A percentile compares a stretch with the other conserved stretches of the same genome.
phyloP scores from a whole-genome alignment of 2,329 filamentous ascomycete genomes.

The Aspergillus ruber region DNA sequence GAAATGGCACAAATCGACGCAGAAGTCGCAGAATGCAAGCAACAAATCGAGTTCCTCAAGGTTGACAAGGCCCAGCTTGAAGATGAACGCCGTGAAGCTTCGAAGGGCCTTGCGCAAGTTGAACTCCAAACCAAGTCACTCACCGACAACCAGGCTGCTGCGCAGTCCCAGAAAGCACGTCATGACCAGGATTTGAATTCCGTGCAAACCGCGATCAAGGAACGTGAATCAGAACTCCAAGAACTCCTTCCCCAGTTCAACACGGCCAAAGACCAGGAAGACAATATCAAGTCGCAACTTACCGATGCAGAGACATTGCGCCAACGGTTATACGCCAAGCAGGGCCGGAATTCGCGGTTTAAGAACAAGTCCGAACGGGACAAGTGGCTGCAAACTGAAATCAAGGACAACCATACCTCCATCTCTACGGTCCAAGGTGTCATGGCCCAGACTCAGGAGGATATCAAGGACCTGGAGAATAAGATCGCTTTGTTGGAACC shows the following conservation, averaged over 20 bases:
- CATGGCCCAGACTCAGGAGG: constrained; percentile 74
- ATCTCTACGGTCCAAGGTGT: constrained; percentile 78
- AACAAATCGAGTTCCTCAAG: constrained; percentile 75
- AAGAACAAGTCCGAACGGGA: constrained; percentile 84
- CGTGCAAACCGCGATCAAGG: constrained; percentile 66
- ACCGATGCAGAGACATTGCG: constrained; percentile 69
- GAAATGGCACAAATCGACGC: constrained; percentile 69
- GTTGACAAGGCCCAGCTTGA: constrained; percentile 84
- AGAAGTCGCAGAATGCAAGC: constrained; percentile 71
- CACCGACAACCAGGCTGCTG: constrained; percentile 71
- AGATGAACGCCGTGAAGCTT: constrained; percentile 76
- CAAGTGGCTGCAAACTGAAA: constrained; percentile 70
- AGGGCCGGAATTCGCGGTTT: constrained; percentile 81
- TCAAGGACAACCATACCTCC: constrained; percentile 69
- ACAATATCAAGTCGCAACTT: constrained; percentile 62
- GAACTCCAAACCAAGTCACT: constrained; percentile 80
- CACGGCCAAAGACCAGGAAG: constrained; percentile 65
- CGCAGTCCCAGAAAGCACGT: constrained; percentile 64
- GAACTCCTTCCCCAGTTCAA: constrained; percentile 72
- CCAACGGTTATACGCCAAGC: constrained; percentile 81
- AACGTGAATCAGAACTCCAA: constrained; percentile 70
- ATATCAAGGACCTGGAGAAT: constrained; percentile 64
- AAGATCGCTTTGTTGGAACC: constrained; percentile 67
- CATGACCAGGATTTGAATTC: constrained; percentile 66
- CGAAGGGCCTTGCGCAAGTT: constrained; percentile 72